These are phyloP conservation scores for Phytophthora fragariaefolia DNA, from an alignment of 352 stramenopile genomes.

Conservation along the genomic window DNA sequence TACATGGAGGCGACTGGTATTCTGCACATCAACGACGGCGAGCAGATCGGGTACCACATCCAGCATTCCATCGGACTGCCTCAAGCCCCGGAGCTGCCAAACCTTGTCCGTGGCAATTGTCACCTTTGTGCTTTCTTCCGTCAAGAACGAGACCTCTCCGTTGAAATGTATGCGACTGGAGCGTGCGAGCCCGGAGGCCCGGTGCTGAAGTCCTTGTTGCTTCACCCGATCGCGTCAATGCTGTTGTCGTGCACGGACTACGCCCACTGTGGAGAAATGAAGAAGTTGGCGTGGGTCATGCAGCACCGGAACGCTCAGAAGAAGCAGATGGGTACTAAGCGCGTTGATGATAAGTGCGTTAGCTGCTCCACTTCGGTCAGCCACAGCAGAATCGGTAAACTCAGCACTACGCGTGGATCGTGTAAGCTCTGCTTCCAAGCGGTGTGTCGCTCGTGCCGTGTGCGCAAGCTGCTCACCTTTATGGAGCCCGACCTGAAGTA, in stretches of 20 bases:
- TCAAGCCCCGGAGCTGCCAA: conserved; percentile 29
- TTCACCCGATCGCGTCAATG: conserved; percentile 30
- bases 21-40: conserved; percentile 29
- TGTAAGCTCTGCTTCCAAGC: conserved; percentile 53
- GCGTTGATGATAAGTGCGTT: conserved; percentile 40
- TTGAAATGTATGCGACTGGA: conserved; percentile 39
- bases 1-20: conserved; percentile 47
- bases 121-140: conserved; percentile 43
- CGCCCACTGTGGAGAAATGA: conserved; percentile 46
- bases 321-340: conserved; percentile 30
- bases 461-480: conserved; percentile 50
- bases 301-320: conserved; percentile 34
- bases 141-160: conserved; percentile 29
- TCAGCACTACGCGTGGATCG: conserved; percentile 40
- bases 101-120: conserved; percentile 33
- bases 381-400: conserved; percentile 28
- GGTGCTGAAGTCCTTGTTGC: conserved; percentile 30
- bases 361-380: conserved; percentile 28
- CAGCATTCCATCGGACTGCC: conserved; percentile 36
- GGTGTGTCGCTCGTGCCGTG: conserved; percentile 44
- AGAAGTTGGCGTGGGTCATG: conserved; percentile 48
- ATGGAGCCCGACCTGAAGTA: conserved; percentile 43
- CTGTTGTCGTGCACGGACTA: conserved; percentile 36
- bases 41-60: conserved; percentile 36
- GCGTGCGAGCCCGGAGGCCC: conserved; percentile 34